These are phyloP conservation scores for Mortierella polycephala DNA, from an alignment of 371 early-diverging fungal genomes.

Conservation along the genomic window DNA sequence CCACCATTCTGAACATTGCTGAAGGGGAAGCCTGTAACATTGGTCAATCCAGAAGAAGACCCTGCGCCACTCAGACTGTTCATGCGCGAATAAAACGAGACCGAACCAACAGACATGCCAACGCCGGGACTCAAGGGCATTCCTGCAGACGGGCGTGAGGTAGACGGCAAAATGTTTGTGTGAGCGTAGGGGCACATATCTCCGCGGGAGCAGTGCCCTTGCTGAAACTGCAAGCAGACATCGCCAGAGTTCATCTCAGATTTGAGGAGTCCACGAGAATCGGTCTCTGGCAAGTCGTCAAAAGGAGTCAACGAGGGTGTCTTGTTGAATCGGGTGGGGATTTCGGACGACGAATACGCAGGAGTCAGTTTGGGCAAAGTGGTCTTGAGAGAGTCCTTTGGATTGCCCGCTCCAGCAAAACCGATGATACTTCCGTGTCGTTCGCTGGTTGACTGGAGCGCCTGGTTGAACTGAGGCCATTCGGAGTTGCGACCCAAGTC, in stretches of 20 bases:
- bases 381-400: constrained; percentile 30
- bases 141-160: constrained; percentile 27
- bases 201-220: constrained; percentile 69
- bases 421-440: constrained; percentile 26
- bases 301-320: constrained; percentile 30
- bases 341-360: constrained; percentile 47
- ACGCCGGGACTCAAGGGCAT: constrained; percentile 39
- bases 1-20: constrained; percentile 17
- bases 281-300: constrained; percentile 28
- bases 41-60: constrained; percentile 11
- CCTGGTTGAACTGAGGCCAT: constrained; percentile 59
- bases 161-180: constrained; percentile 30
- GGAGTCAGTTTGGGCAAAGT: constrained; percentile 42
- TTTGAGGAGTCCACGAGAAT: constrained; percentile 20
- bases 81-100: constrained; percentile 48
- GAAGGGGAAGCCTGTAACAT: constrained; percentile 25
- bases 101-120: constrained; percentile 30
- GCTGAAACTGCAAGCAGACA: constrained; percentile 64
- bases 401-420: constrained; percentile 22
- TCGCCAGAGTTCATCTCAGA: constrained; percentile 28
- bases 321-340: constrained; percentile 40
- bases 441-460: constrained; percentile 15
- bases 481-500: constrained; percentile 59
- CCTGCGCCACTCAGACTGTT: constrained; percentile 14
- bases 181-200: constrained; percentile 70